phyloP scores from a whole-genome alignment of 306 rosid species.

The Vicia faba region DNA sequence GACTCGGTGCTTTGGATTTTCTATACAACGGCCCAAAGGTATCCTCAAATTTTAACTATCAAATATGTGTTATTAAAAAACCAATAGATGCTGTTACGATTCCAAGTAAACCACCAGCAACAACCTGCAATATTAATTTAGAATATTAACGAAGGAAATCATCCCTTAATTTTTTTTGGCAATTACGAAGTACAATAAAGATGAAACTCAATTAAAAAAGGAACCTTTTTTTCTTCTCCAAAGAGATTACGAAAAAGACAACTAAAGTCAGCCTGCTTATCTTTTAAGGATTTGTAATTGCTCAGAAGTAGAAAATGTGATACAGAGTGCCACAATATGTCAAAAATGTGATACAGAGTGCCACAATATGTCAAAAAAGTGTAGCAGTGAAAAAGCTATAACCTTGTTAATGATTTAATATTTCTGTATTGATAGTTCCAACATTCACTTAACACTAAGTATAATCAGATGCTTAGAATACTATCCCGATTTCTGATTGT shows the following conservation, averaged over 20 bases:
- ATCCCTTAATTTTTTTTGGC: constrained; percentile 5
- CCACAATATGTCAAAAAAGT: not conserved
- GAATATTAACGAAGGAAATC: constrained; percentile 26
- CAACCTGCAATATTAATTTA: constrained; percentile 61
- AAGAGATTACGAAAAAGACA: constrained; percentile 3
- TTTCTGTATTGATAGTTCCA: constrained; percentile 20
- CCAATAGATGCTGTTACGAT: constrained; percentile 59
- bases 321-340: constrained; percentile 2
- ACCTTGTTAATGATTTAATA: constrained; percentile 11
- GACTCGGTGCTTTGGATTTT: constrained; percentile 36
- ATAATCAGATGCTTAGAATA: not conserved
- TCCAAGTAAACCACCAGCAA: constrained; percentile 90
- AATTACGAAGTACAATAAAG: not conserved
- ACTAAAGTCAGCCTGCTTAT: not conserved
- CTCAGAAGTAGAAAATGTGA: not conserved
- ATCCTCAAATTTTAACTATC: constrained; percentile 38
- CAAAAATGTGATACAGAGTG: constrained; percentile 5
- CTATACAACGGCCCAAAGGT: constrained; percentile 35
- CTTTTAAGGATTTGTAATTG: constrained; percentile 19
- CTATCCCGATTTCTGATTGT: constrained; percentile 26
- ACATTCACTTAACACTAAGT: constrained; percentile 26
- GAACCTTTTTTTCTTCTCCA: not conserved
- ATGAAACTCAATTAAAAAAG: constrained; percentile 33
- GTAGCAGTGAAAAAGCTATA: constrained; percentile 5
- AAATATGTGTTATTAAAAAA: constrained; percentile 47